Conservation (phyloP, 768 basidiomycete species). For the Piloderma croceum region DNA sequence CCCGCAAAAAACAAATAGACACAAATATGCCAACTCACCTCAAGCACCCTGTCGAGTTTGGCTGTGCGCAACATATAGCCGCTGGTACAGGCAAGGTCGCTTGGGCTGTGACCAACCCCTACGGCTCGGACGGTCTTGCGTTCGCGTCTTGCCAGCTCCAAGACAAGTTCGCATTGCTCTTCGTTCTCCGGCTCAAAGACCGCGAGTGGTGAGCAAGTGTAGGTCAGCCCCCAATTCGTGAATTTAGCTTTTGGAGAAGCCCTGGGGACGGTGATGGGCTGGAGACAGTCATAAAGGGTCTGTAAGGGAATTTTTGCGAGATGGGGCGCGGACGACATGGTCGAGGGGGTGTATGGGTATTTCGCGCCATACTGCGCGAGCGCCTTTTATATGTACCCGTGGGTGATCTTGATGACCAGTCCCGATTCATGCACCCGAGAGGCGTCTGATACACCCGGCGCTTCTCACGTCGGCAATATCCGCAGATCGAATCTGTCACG, state of each 20-base stretch:
- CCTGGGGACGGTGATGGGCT: conserved; percentile 47
- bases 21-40: conserved; percentile 50
- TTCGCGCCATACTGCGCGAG: too few relatives aligned
- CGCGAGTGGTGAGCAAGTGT: conserved; percentile 57
- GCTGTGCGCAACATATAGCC: conserved; percentile 83
- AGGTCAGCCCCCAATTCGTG: conserved; percentile 86
- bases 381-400: too few relatives aligned
- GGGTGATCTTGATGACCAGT: too few relatives aligned
- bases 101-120: conserved; percentile 90
- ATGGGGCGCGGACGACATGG: conserved; percentile 31
- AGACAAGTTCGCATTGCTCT: conserved; percentile 62
- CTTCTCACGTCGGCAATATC: too few relatives aligned
- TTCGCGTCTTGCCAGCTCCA: conserved; percentile 77
- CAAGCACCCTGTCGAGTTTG: conserved; percentile 63
- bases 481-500: too few relatives aligned
- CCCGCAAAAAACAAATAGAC: conserved; percentile 14
- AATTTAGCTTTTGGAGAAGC: conserved; percentile 42
- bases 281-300: conserved; percentile 48
- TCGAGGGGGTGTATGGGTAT: conserved; percentile 14
- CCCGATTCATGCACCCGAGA: too few relatives aligned
- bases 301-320: conserved; percentile 38
- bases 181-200: conserved; percentile 73
- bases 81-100: conserved; percentile 86
- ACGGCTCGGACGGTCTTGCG: conserved; percentile 69
- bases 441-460: too few relatives aligned